phyloP scores from a whole-genome alignment of 345 rosid genomes.

The Microthlaspi erraticum region DNA sequence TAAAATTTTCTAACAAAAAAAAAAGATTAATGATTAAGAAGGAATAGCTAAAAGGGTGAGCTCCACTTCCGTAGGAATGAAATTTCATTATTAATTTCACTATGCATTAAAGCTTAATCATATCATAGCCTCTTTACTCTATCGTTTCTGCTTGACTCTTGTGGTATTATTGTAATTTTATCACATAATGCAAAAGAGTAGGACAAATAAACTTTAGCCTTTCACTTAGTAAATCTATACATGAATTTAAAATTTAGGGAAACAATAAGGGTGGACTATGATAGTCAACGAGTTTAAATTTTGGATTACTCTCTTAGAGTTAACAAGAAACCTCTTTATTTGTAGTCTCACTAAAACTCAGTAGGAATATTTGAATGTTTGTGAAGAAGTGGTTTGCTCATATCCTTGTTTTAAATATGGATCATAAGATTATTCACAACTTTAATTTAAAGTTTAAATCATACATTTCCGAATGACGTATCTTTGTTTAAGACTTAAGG shows the following conservation, averaged over 20 bases:
- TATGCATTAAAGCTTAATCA: constrained; percentile 16
- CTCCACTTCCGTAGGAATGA: constrained; percentile 26
- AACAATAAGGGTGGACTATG: not conserved
- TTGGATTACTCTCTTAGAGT: constrained; percentile 2
- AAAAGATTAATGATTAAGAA: constrained; percentile 3
- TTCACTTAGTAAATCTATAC: constrained; percentile 15
- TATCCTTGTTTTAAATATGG: not conserved
- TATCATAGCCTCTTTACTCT: not conserved
- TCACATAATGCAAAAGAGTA: not conserved
- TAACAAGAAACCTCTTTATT: not conserved
- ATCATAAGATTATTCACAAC: not conserved
- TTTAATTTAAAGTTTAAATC: too few species aligned
- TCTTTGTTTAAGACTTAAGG: not conserved
- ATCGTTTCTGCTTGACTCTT: constrained; percentile 8
- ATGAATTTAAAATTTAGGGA: not conserved
- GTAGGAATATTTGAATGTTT: not conserved
- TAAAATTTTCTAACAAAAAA: constrained; percentile 11
- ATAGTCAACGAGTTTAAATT: constrained; percentile 1
- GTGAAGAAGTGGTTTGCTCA: not conserved
- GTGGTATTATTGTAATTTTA: constrained; percentile 5
- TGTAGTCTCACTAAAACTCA: constrained; percentile 3
- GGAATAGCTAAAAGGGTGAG: constrained; percentile 13
- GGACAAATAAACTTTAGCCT: not conserved
- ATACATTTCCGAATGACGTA: too few species aligned
- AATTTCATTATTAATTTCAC: constrained; percentile 17